Evolutionary conservation across 1,284 basidiomycete species (phyloP), one percentile per base, ranked within the genome.

Genomic region (Taiwanofungus camphoratus): DNA sequence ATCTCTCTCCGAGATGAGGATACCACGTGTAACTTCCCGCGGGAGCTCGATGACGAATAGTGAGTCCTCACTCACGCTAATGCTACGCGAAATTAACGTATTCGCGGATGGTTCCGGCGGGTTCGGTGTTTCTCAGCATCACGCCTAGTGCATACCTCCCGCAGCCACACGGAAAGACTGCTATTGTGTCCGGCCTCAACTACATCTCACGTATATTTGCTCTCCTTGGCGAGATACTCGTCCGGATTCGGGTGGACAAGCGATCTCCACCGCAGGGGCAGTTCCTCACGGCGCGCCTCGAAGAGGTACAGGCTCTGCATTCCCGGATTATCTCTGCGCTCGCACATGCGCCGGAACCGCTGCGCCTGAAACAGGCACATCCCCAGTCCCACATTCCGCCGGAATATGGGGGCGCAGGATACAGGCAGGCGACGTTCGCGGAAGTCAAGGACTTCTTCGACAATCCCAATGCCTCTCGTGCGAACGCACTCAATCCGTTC

Each of bases 401-500:
- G 15, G 83, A 85, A 50, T 82, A 74, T 45, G 76, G 79, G 5
- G 81, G 79, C 21, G 74, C 77, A 37, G 78, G 76, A 15, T 89
- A 87, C 68, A 69, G 81, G 31, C 83, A 88, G 62, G 80, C 82
- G 9, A 87, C 89, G 5, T 87, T 88, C 48, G 82, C 82, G 2
- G 87, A 91, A 62, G 83, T 93, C 52, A 87, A 85, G 59, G 84
- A 90, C 60, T 88, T 92, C 61, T 91, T 93, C 58, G 83, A 89
- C 52, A 88, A 92, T 57, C 88, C 90, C 13, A 87, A 88, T 51
- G 87, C 88, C 3, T 87, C 80, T 9, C 76, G 86, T 20, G 83
- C 79, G 41, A 86, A 87, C 53, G 88, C 87, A 1, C 73, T 87
- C 44, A 91, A 93, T 60, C 84, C 86, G 12, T 92, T 87, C 71